Evolutionary conservation across 768 basidiomycete species (phyloP).

Genomic region (Trametes cingulata): DNA sequence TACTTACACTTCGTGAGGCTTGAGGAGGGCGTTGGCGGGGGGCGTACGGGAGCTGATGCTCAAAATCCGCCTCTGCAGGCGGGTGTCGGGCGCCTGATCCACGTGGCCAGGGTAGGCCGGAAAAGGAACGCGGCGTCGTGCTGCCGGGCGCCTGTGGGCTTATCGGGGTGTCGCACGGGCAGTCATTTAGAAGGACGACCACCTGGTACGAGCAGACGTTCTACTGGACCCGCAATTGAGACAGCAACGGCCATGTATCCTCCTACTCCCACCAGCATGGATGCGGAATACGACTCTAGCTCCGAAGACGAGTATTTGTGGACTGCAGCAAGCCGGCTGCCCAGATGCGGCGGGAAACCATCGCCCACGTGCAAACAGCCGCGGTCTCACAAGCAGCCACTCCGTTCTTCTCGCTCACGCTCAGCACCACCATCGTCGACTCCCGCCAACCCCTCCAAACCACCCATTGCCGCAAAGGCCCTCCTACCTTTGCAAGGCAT

Average conservation of each 20-base stretch:
- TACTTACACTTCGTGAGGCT: conserved; percentile 57
- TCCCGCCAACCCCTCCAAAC: conserved; percentile 2
- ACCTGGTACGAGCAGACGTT: conserved; percentile 3
- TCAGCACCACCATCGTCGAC: conserved; percentile 33
- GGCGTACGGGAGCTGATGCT: conserved; percentile 21
- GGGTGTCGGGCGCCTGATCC: conserved; percentile 5
- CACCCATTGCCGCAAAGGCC: conserved; percentile 6
- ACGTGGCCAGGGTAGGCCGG: conserved; percentile 12
- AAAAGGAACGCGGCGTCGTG: neutral
- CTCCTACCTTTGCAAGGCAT: conserved; percentile 23
- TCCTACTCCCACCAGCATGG: conserved; percentile 19
- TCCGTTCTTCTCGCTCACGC: conserved; percentile 29
- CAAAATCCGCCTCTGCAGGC: conserved; percentile 10
- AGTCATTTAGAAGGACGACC: conserved; percentile 10
- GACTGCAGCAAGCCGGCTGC: conserved; percentile 24
- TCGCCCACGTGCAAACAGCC: conserved; percentile 23
- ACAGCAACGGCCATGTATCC: conserved; percentile 8
- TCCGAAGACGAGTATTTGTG: conserved; percentile 32
- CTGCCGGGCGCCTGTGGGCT: conserved; percentile 7
- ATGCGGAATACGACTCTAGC: conserved; percentile 21
- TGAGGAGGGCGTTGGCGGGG: conserved; percentile 44
- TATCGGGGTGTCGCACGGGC: conserved; percentile 16
- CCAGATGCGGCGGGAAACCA: conserved; percentile 20
- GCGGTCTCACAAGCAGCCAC: conserved; percentile 21
- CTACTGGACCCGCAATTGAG: conserved; percentile 16